Evolutionary conservation across 2,329 filamentous ascomycete genomes (phyloP).

Genomic region (Cladosporium sphaerospermum): DNA sequence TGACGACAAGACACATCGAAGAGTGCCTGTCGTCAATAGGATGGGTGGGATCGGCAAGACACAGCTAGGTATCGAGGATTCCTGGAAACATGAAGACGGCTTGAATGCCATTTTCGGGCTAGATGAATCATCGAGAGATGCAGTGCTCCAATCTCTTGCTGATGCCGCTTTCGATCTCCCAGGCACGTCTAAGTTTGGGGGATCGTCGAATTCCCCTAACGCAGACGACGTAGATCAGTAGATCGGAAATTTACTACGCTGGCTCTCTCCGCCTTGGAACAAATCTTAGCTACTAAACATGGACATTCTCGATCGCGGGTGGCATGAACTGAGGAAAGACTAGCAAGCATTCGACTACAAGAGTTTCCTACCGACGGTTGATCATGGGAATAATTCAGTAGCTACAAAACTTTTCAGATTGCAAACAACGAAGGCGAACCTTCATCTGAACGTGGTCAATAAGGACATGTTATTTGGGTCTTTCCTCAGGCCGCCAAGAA

Average conservation of each 20-base stretch:
- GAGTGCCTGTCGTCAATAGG: too few species aligned
- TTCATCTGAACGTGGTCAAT: neutral
- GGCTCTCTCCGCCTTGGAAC: slow-evolving; percentile 25
- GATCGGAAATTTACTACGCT: slow-evolving; percentile 8
- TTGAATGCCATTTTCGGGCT: slow-evolving; percentile 32
- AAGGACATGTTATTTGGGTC: too few species aligned
- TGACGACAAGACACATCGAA: too few species aligned
- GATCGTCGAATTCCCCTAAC: slow-evolving; percentile 8
- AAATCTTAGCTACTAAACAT: slow-evolving; percentile 31
- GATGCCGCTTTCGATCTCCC: too few species aligned
- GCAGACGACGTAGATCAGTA: neutral
- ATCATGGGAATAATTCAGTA: neutral
- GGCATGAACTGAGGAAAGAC: slow-evolving; percentile 12
- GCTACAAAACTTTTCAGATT: neutral
- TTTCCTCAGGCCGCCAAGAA: too few species aligned
- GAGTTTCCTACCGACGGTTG: neutral
- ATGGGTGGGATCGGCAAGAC: too few species aligned
- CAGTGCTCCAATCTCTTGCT: slow-evolving; percentile 18
- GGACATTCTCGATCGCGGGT: slow-evolving; percentile 30
- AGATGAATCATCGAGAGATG: slow-evolving; percentile 27
- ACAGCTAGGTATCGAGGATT: neutral
- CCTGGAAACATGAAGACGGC: slow-evolving; percentile 15
- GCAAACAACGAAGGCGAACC: neutral
- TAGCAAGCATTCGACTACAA: slow-evolving; percentile 13
- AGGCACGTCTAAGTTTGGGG: too few species aligned